Percentiles rank a stretch among this genome's conserved stretches.
These are phyloP conservation scores for Ogataea polymorpha DNA, from an alignment of 805 yeast species.

Conservation along the genomic window DNA sequence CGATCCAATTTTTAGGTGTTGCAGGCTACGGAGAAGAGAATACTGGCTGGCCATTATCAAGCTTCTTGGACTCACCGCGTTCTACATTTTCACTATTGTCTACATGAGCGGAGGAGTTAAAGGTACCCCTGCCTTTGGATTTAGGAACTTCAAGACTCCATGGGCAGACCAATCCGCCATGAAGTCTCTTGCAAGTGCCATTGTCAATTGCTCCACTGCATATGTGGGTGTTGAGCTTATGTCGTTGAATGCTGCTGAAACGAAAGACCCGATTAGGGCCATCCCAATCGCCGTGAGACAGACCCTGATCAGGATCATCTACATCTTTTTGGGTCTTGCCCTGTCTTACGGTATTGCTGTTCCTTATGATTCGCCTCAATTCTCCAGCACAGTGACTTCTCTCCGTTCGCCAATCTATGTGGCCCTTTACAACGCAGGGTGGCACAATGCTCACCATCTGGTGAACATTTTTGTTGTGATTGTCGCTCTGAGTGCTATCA, in stretches of 20 bases:
- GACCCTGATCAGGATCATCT: conserved; percentile 51
- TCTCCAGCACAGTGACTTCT: conserved; percentile 37
- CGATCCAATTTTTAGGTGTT: conserved; percentile 48
- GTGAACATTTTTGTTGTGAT: conserved; percentile 60
- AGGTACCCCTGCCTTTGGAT: conserved; percentile 31
- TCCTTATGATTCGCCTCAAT: conserved; percentile 50
- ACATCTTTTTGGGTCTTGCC: conserved; percentile 53
- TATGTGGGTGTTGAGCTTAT: conserved; percentile 59
- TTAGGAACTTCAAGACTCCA: conserved; percentile 42
- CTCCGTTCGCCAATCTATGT: conserved; percentile 49
- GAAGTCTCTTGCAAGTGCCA: conserved; percentile 29
- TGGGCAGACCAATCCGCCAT: conserved; percentile 51
- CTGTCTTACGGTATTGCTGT: conserved; percentile 57
- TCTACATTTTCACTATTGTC: conserved; percentile 40
- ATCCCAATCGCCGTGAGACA: conserved; percentile 58
- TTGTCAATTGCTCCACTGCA: conserved; percentile 72
- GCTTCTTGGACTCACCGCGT: conserved; percentile 34
- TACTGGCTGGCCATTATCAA: conserved; percentile 50
- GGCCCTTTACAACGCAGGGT: conserved; percentile 48
- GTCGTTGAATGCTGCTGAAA: conserved; percentile 59
- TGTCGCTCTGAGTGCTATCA: conserved; percentile 67
- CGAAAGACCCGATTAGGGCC: conserved; percentile 54
- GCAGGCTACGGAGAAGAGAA: conserved; percentile 53
- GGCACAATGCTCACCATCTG: conserved; percentile 48
- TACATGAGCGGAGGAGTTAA: conserved; percentile 32